Evolutionary conservation across 2,329 filamentous ascomycete species (phyloP).

Genomic region (Beauveria sp.): DNA sequence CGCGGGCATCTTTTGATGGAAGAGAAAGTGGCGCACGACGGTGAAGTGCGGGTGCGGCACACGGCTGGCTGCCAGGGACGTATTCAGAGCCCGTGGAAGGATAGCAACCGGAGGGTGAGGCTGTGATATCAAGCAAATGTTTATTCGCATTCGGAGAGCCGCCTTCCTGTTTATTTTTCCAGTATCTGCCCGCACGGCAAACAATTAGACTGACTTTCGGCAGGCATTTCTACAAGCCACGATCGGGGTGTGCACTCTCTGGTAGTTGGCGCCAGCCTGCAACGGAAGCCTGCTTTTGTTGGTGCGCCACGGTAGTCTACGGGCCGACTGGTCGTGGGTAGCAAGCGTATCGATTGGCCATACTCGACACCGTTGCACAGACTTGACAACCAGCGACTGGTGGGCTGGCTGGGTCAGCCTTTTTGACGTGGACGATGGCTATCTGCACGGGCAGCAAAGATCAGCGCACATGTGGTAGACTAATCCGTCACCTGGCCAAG

Average conservation of each 20-base stretch:
- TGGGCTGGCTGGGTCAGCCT: not conserved
- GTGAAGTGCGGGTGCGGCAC: not conserved
- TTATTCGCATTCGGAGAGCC: not conserved
- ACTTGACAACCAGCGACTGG: not conserved
- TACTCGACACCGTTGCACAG: not conserved
- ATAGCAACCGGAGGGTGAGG: not conserved
- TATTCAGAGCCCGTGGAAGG: not conserved
- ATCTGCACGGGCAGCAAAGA: not conserved
- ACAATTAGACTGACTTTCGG: not conserved
- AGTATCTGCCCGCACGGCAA: not conserved
- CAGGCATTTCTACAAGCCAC: not conserved
- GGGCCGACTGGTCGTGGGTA: conserved; percentile 1
- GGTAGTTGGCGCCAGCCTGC: not conserved
- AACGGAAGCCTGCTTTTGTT: not conserved
- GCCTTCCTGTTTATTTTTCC: not conserved
- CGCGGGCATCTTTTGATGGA: not conserved
- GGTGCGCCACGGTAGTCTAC: not conserved
- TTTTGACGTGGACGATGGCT: not conserved
- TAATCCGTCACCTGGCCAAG: conserved; percentile 5
- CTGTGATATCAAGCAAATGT: not conserved
- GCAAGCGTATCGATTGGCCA: not conserved
- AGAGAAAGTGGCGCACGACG: not conserved
- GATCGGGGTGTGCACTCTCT: not conserved
- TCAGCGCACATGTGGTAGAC: conserved; percentile 4
- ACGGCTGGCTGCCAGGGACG: not conserved